A percentile compares a stretch with the other conserved stretches of the same genome.
These are phyloP conservation scores for Claviceps capensis DNA, from an alignment of 2,329 filamentous ascomycete species.

Conservation along the genomic window DNA sequence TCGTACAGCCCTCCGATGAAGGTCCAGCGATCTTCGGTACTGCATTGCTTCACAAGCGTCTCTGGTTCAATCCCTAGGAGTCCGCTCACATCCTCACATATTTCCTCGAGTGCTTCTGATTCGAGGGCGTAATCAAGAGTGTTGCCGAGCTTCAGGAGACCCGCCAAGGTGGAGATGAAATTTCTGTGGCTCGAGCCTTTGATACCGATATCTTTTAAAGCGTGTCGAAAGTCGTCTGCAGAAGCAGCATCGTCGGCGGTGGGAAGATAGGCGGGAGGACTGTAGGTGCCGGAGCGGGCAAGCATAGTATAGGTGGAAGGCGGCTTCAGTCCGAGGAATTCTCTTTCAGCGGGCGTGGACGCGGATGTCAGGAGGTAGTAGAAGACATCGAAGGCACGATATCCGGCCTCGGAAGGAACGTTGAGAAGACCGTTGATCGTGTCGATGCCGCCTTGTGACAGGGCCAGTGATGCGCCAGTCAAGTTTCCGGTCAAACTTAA, in stretches of 20 bases:
- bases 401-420: slow-evolving; percentile 65
- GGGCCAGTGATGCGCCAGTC: slow-evolving; percentile 57
- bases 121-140: slow-evolving; percentile 76
- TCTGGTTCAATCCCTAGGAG: slow-evolving; percentile 81
- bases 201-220: slow-evolving; percentile 84
- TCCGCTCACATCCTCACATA: slow-evolving; percentile 80
- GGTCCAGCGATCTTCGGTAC: slow-evolving; percentile 69
- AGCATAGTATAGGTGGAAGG: slow-evolving; percentile 67
- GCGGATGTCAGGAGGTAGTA: slow-evolving; percentile 92
- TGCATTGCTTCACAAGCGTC: slow-evolving; percentile 62
- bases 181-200: slow-evolving; percentile 73
- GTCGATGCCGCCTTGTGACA: slow-evolving; percentile 82
- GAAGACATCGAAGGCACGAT: slow-evolving; percentile 92
- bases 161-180: slow-evolving; percentile 74
- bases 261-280: slow-evolving; percentile 75
- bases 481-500: slow-evolving; percentile 71
- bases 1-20: slow-evolving; percentile 85
- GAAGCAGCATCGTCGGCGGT: slow-evolving; percentile 86
- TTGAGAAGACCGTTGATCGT: slow-evolving; percentile 66
- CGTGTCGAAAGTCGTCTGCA: slow-evolving; percentile 81
- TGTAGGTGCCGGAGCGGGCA: slow-evolving; percentile 71
- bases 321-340: slow-evolving; percentile 70
- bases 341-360: slow-evolving; percentile 75
- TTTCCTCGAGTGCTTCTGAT: slow-evolving; percentile 67
- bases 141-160: slow-evolving; percentile 82